phyloP scores from a whole-genome alignment of 257 asterid genomes.

The Plantago elongata region DNA sequence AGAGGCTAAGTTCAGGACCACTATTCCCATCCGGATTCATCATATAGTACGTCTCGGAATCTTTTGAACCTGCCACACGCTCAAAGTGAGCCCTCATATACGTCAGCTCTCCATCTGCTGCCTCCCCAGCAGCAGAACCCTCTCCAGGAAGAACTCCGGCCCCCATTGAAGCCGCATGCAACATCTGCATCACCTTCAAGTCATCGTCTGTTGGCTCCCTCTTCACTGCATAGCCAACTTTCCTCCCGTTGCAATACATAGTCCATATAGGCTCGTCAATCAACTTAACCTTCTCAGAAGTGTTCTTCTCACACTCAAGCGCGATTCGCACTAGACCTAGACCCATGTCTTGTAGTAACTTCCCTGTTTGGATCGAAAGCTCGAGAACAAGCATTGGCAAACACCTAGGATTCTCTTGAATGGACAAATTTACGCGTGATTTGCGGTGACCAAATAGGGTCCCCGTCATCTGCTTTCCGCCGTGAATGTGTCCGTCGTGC shows the following conservation, averaged over 20 bases:
- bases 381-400: slow-evolving; percentile 70
- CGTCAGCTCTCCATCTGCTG: slow-evolving; percentile 53
- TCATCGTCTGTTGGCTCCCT: slow-evolving; percentile 77
- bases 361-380: slow-evolving; percentile 72
- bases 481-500: slow-evolving; percentile 63
- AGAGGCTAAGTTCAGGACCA: slow-evolving; percentile 83
- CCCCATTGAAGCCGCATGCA: slow-evolving; percentile 83
- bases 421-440: slow-evolving; percentile 58
- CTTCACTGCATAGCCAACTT: slow-evolving; percentile 73
- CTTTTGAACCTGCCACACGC: slow-evolving; percentile 70
- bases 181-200: slow-evolving; percentile 54
- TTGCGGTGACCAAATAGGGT: slow-evolving; percentile 74
- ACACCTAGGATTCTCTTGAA: slow-evolving; percentile 73
- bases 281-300: slow-evolving; percentile 53
- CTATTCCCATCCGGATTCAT: slow-evolving; percentile 83
- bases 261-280: slow-evolving; percentile 88
- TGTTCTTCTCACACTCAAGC: slow-evolving; percentile 67
- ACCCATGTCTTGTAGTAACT: slow-evolving; percentile 88
- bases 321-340: slow-evolving; percentile 76
- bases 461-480: slow-evolving; percentile 81
- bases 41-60: slow-evolving; percentile 89
- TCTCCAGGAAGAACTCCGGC: slow-evolving; percentile 71
- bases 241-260: slow-evolving; percentile 67
- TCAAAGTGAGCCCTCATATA: slow-evolving; percentile 85
- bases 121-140: slow-evolving; percentile 9